Base-by-base conservation (phyloP, 495 filamentous ascomycete genomes). In the Hyaloscypha variabilis region DNA sequence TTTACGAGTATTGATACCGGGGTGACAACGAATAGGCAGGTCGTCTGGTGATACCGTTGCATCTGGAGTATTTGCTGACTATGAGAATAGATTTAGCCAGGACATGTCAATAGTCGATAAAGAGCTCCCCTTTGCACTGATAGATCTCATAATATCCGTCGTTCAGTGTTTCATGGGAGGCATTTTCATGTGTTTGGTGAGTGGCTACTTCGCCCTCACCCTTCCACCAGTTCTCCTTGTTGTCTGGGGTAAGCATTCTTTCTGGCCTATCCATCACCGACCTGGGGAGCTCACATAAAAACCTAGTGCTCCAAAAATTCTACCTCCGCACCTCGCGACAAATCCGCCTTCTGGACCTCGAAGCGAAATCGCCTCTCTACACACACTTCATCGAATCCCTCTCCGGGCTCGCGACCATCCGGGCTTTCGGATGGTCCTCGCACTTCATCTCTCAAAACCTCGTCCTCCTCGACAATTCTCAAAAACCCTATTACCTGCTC, bases 301-400 rank as follows among this genome's bases (percentile, higher is more conserved):
- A 25, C 42, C 13, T 60, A 11, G 23, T 62, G 34, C 26, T 52
- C 8, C 59, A 62, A 28, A 49, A 26, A 6, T 62, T 82, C 42
- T 90, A 90, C 66, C 77, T 90, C 5, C 79, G 83, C 3, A 90
- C 87, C 1, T 88, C 86, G 0, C 81, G 86, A 2, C 87, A 89
- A 69, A 69, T 90, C 14, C 84, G 87, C 31, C 77, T 87, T 58
- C 74, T 90, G 30, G 87, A 90, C 39, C 83, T 85, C 6, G 81
- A 87, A 67, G 71, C 77, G 25, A 85, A 87, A 71, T 79, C 87
- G 5, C 84, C 85, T 3, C 73, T 89, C 1, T 87, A 82, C 62
- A 81, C 85, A 0, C 79, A 83, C 52, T 87, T 89, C 59, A 76
- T 83, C 34, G 87, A 90, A 58, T 77, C 75, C 58, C 69, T 75